Conservation (phyloP, 2,329 filamentous ascomycete genomes). For the Parasarocladium wereldwijsianum region DNA sequence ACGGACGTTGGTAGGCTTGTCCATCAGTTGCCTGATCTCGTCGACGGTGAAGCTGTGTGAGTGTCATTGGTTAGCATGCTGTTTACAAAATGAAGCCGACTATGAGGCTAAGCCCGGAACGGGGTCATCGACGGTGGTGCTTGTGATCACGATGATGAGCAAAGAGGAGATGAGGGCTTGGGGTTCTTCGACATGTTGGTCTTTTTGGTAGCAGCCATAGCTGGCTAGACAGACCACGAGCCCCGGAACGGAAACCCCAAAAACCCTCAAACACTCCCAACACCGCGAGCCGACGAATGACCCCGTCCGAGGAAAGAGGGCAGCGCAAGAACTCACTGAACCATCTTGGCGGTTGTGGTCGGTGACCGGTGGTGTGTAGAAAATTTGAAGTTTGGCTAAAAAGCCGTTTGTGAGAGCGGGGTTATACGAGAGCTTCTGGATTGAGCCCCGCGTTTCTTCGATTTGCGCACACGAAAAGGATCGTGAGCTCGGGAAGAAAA, state of each 20-base stretch:
- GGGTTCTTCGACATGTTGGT: too few species aligned
- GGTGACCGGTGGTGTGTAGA: conserved; percentile 18
- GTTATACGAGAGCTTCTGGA: conserved; percentile 2
- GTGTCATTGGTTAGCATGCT: conserved; percentile 2
- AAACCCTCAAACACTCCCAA: conserved; percentile 2
- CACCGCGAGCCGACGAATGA: not conserved
- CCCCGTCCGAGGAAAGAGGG: conserved; percentile 1
- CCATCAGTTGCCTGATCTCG: conserved; percentile 68
- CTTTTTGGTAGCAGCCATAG: too few species aligned
- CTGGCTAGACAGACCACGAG: too few species aligned
- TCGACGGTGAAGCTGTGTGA: conserved; percentile 85
- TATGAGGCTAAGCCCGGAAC: not conserved
- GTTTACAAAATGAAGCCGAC: conserved; percentile 5
- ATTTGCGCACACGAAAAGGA: conserved; percentile 1
- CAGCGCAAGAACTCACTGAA: conserved; percentile 65
- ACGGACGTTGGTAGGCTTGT: conserved; percentile 62
- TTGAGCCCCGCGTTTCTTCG: conserved; percentile 4
- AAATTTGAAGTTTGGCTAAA: conserved; percentile 4
- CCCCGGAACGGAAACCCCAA: too few species aligned
- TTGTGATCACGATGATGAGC: too few species aligned
- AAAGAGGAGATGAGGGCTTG: too few species aligned
- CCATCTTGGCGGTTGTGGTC: conserved; percentile 87
- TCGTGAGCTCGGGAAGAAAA: conserved; percentile 3
- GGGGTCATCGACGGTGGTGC: too few species aligned
- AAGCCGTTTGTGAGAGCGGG: conserved; percentile 4